These are phyloP conservation scores for Aspergillus homomorphus DNA, from an alignment of 495 filamentous ascomycete genomes.

Conservation along the genomic window DNA sequence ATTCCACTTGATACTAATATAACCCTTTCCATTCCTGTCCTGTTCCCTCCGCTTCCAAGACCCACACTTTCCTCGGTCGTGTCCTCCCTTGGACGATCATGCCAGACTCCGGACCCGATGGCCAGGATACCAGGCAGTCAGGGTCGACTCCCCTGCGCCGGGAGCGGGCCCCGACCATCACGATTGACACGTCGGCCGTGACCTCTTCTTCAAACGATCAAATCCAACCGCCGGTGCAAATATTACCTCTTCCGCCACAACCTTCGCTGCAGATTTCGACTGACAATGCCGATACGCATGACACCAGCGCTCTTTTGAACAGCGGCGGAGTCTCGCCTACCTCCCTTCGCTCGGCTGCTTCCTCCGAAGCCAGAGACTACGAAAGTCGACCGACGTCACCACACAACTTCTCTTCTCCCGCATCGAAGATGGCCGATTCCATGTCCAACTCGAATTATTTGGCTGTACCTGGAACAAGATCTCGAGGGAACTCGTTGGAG, in stretches of 20 bases:
- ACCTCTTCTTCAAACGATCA: constrained; percentile 29
- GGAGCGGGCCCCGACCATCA: constrained; percentile 63
- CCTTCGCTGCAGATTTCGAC: constrained; percentile 43
- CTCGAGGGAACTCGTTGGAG: constrained; percentile 64
- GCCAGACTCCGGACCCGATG: constrained; percentile 30
- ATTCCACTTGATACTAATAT: constrained; percentile 20
- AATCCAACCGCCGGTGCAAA: constrained; percentile 22
- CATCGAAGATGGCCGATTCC: constrained; percentile 45
- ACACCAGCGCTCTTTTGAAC: constrained; percentile 39
- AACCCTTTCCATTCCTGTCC: constrained; percentile 15
- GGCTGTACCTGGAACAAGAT: constrained; percentile 58
- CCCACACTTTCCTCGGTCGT: constrained; percentile 11
- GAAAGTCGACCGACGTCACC: constrained; percentile 84
- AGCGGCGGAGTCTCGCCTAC: constrained; percentile 51
- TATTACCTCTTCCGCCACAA: constrained; percentile 38
- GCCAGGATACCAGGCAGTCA: constrained; percentile 26
- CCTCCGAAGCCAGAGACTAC: constrained; percentile 70
- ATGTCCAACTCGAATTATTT: constrained; percentile 54
- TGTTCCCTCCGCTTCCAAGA: constrained; percentile 13
- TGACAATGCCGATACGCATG: constrained; percentile 40
- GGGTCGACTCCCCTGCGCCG: constrained; percentile 38
- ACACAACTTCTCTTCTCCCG: constrained; percentile 80
- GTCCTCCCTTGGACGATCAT: constrained; percentile 27
- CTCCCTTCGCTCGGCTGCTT: constrained; percentile 55
- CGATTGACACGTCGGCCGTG: constrained; percentile 72